Conservation (phyloP, 2,329 filamentous ascomycete species). For the Stylonectria norvegica region DNA sequence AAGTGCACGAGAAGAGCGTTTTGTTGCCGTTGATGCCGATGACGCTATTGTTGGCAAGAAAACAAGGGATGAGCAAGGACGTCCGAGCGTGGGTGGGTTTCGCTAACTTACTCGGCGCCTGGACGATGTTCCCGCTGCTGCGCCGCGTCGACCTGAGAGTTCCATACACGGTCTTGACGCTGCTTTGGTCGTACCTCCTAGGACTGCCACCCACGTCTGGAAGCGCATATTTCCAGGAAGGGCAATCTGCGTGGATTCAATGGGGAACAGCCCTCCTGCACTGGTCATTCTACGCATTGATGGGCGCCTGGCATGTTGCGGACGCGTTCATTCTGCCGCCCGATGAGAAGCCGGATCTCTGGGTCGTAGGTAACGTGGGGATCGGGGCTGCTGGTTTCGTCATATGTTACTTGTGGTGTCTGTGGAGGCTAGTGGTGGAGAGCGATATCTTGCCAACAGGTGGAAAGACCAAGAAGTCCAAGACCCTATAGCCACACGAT, state of each 20-base stretch:
- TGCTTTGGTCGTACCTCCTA: slow-evolving; percentile 88
- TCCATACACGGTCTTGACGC: slow-evolving; percentile 79
- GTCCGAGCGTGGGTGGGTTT: slow-evolving; percentile 92
- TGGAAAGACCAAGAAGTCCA: slow-evolving; percentile 39
- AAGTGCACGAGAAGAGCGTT: slow-evolving; percentile 98
- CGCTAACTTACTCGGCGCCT: slow-evolving; percentile 81
- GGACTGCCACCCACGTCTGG: slow-evolving; percentile 78
- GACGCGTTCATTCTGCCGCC: slow-evolving; percentile 70
- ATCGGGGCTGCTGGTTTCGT: slow-evolving; percentile 82
- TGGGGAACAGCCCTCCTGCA: slow-evolving; percentile 69
- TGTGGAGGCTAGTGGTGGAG: slow-evolving; percentile 63
- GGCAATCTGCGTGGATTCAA: slow-evolving; percentile 30
- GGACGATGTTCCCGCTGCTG: slow-evolving; percentile 92
- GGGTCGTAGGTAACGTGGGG: slow-evolving; percentile 87
- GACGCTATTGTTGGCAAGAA: slow-evolving; percentile 79
- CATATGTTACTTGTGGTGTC: slow-evolving; percentile 88
- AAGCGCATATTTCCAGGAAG: slow-evolving; percentile 60
- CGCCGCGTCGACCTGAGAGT: slow-evolving; percentile 78
- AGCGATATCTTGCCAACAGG: slow-evolving; percentile 48
- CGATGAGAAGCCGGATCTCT: slow-evolving; percentile 79
- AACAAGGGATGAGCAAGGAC: slow-evolving; percentile 71
- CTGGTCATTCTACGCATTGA: slow-evolving; percentile 68
- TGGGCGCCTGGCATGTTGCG: slow-evolving; percentile 76
- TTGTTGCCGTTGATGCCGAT: slow-evolving; percentile 88
- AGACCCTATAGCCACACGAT: slow-evolving; percentile 16